phyloP scores from a whole-genome alignment of 768 basidiomycete species.

The Rhizopogon sp. region DNA sequence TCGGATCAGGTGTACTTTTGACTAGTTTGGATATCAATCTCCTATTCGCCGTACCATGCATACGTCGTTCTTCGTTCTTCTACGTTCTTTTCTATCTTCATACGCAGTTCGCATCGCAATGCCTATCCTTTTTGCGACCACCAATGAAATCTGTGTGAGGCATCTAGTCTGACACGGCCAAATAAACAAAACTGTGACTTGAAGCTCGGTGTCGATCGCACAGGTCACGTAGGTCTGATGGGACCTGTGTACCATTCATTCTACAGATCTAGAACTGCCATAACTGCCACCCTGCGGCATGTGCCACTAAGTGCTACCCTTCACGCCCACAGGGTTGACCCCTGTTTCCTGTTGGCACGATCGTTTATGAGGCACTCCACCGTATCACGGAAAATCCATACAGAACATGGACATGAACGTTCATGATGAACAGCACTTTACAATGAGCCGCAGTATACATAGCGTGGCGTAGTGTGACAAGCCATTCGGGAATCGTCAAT shows the following conservation, averaged over 20 bases:
- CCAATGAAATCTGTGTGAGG: background rate
- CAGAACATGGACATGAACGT: background rate
- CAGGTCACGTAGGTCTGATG: background rate
- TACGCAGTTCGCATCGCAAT: background rate
- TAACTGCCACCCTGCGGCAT: constrained; percentile 6
- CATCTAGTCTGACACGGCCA: background rate
- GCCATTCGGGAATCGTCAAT: background rate
- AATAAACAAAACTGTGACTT: background rate
- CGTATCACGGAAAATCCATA: background rate
- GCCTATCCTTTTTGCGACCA: constrained; percentile 5
- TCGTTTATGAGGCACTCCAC: constrained; percentile 6
- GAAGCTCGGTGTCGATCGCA: background rate
- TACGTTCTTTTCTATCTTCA: constrained; percentile 6
- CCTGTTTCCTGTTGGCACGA: constrained; percentile 7
- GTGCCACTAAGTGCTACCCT: constrained; percentile 24
- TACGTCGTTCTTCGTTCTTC: constrained; percentile 9
- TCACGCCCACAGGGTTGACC: constrained; percentile 1
- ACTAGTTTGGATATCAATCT: constrained; percentile 3
- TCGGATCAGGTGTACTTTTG: constrained; percentile 16
- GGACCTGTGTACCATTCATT: background rate
- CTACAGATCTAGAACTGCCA: background rate
- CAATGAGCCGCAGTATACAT: too few relatives aligned
- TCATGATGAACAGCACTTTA: background rate
- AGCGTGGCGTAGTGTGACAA: too few relatives aligned
- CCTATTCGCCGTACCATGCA: constrained; percentile 6